phyloP scores from a whole-genome alignment of 306 rosid species.

The Arachis hypogaea region DNA sequence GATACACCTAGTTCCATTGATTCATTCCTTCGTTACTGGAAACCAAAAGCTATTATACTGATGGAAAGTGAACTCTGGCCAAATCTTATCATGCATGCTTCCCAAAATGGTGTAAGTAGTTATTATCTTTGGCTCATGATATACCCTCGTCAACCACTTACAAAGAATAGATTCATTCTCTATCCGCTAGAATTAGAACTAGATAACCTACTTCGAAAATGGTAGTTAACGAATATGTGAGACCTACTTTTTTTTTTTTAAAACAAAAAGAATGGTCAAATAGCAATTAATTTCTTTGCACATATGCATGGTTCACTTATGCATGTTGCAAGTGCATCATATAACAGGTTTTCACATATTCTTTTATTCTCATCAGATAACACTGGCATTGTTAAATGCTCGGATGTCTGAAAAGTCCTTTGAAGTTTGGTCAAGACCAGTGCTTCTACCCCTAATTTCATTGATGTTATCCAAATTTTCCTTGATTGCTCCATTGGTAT shows the following conservation, averaged over 20 bases:
- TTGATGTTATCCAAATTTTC: conserved; percentile 89
- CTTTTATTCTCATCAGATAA: conserved; percentile 57
- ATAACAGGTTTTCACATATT: conserved; percentile 32
- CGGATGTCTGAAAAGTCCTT: conserved; percentile 81
- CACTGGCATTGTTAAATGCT: conserved; percentile 80
- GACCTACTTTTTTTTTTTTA: neutral
- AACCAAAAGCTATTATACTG: conserved; percentile 70
- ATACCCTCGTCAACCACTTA: neutral
- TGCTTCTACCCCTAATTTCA: conserved; percentile 80
- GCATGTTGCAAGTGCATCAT: neutral
- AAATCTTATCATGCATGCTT: conserved; percentile 85
- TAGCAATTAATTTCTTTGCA: conserved; percentile 10
- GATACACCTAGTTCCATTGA: conserved; percentile 72
- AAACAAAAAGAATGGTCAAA: neutral
- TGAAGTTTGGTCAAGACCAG: conserved; percentile 63
- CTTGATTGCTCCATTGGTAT: conserved; percentile 88
- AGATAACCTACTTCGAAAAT: conserved; percentile 5
- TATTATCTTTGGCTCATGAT: conserved; percentile 13
- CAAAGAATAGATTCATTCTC: conserved; percentile 1
- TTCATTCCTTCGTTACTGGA: conserved; percentile 79
- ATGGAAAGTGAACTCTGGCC: conserved; percentile 98
- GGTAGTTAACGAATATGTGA: neutral
- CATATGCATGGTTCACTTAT: conserved; percentile 22
- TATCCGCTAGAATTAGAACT: conserved; percentile 13
- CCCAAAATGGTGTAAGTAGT: conserved; percentile 73